These are phyloP conservation scores for Arthrobotrys sphaeroides DNA, from an alignment of 2,329 filamentous ascomycete species.

Conservation along the genomic window DNA sequence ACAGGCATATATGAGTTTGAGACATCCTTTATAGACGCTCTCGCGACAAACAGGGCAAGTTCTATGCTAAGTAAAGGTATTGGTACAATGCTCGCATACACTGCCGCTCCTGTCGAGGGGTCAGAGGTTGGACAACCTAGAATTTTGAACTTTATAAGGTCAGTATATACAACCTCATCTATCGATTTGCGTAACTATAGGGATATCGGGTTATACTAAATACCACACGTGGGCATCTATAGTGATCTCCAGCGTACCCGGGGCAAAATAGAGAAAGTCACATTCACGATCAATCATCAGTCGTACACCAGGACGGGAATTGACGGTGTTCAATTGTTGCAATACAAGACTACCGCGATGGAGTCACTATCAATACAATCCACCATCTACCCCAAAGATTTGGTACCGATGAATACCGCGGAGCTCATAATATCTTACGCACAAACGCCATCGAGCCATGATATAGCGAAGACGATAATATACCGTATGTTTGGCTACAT, in stretches of 20 bases:
- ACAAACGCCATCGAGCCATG: neutral
- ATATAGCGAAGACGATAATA: neutral
- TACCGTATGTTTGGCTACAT: neutral
- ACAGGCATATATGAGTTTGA: conserved; percentile 33
- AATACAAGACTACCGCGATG: conserved; percentile 1
- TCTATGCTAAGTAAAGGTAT: conserved; percentile 2
- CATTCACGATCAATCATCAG: conserved; percentile 4
- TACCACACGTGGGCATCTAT: too few relatives aligned
- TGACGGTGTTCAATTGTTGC: conserved; percentile 3
- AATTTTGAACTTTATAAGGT: conserved; percentile 8
- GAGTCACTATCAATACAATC: neutral
- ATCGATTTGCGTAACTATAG: too few relatives aligned
- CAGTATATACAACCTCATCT: neutral
- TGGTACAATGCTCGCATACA: conserved; percentile 23
- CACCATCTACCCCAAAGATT: neutral
- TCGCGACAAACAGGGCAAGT: conserved; percentile 1
- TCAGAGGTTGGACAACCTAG: neutral
- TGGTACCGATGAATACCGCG: neutral
- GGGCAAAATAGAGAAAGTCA: neutral
- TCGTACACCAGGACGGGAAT: conserved; percentile 1
- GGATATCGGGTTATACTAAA: too few relatives aligned
- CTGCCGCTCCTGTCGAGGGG: neutral
- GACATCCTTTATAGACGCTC: conserved; percentile 3
- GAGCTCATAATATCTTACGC: neutral
- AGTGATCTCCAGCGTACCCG: neutral